A percentile compares a stretch with the other conserved stretches of the same genome.
Evolutionary conservation across 1,139 yeast genomes (phyloP).

Genomic region (Taphrina pruni): DNA sequence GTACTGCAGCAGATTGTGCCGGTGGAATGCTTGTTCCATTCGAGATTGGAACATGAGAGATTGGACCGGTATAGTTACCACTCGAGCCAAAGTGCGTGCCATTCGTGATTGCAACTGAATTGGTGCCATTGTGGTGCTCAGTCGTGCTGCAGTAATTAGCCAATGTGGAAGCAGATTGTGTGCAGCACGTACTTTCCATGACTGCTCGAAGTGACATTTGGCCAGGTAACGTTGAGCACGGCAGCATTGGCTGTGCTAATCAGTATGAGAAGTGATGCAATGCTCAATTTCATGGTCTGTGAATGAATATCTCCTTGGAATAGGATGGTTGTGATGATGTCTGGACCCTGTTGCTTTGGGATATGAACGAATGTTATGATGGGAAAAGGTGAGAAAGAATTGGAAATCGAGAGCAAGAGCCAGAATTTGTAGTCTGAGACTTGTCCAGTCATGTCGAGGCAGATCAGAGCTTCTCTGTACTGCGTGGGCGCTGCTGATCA

Average conservation of each 20-base stretch:
- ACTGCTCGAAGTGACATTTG: not conserved
- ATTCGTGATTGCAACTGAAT: not conserved
- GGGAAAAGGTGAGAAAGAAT: no score
- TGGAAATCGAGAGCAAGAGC: no score
- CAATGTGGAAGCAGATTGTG: not conserved
- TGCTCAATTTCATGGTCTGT: conserved; percentile 1
- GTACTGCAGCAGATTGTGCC: conserved; percentile 3
- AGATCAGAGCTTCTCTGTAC: no score
- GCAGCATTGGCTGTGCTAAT: conserved; percentile 4
- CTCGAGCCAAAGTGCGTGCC: not conserved
- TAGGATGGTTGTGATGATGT: no score
- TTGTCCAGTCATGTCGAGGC: no score
- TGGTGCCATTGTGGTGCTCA: not conserved
- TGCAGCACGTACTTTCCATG: not conserved
- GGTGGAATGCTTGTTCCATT: not conserved
- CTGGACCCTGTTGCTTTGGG: no score
- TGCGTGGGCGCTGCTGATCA: no score
- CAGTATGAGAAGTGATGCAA: not conserved
- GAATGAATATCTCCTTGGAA: not conserved
- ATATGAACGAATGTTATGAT: no score
- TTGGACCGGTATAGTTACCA: not conserved
- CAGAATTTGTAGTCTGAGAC: no score
- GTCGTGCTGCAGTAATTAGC: not conserved
- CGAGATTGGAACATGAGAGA: not conserved
- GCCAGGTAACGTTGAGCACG: conserved; percentile 4